Evolutionary conservation across 768 basidiomycete species (phyloP).

Genomic region (Rhizopogon roseolus): DNA sequence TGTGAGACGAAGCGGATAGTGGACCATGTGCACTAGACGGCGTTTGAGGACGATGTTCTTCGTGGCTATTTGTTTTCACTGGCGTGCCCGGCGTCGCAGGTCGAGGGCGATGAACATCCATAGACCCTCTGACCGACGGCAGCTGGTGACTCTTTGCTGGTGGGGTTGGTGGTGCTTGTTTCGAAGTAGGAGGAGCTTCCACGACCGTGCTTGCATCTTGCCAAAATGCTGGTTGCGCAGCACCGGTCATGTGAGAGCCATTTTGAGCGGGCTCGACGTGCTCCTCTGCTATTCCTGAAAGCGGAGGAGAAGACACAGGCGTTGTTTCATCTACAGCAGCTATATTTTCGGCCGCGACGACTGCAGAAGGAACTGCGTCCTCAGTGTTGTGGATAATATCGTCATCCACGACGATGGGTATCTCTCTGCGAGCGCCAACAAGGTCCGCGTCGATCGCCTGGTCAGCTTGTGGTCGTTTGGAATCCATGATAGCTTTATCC

Average conservation of each 20-base stretch:
- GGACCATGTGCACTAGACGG: constrained; percentile 10
- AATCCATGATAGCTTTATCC: constrained; percentile 16
- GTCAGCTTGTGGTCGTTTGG: constrained; percentile 11
- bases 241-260: not conserved
- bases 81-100: constrained; percentile 5
- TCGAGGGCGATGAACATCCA: not conserved
- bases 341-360: not conserved
- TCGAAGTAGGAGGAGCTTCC: not conserved
- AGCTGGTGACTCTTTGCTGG: not conserved
- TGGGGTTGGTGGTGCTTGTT: constrained; percentile 6
- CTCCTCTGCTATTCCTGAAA: not conserved
- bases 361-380: not conserved
- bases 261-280: not conserved
- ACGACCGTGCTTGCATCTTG: not conserved
- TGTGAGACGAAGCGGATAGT: constrained; percentile 32
- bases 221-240: not conserved
- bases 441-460: constrained; percentile 9
- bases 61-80: constrained; percentile 10
- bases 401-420: constrained; percentile 6
- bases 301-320: not conserved
- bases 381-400: not conserved
- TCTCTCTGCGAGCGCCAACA: constrained; percentile 4
- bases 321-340: not conserved
- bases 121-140: constrained; percentile 1
- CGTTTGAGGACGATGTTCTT: constrained; percentile 12